These are phyloP conservation scores for Pseudonitzschia delicatissima DNA, from an alignment of 108 stramenopile genomes.

Conservation along the genomic window DNA sequence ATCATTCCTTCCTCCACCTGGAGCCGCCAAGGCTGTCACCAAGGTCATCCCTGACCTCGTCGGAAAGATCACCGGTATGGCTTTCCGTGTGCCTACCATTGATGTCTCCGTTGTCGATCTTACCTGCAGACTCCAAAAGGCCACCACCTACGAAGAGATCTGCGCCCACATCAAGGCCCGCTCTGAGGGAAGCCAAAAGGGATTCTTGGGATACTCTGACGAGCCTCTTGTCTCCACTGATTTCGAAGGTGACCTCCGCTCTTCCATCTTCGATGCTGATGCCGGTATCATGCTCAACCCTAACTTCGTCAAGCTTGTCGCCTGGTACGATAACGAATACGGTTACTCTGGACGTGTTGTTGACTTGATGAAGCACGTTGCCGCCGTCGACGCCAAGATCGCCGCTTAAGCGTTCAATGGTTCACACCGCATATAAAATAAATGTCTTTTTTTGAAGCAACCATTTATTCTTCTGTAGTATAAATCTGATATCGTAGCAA, in stretches of 20 bases:
- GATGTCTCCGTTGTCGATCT: slow-evolving; percentile 99
- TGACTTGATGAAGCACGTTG: slow-evolving; percentile 96
- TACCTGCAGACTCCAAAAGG: slow-evolving; percentile 84
- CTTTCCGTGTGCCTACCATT: slow-evolving; percentile 99
- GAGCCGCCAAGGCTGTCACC: slow-evolving; percentile 99
- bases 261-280: slow-evolving; percentile 97
- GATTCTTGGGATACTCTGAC: slow-evolving; percentile 98
- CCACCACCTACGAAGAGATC: slow-evolving; percentile 97
- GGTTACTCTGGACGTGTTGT: slow-evolving; percentile 94
- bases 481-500: too few relatives aligned
- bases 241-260: slow-evolving; percentile 93
- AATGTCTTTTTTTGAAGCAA: too few relatives aligned
- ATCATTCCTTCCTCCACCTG: slow-evolving; percentile 99
- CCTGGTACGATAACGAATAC: slow-evolving; percentile 97
- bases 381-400: slow-evolving; percentile 86
- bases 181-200: slow-evolving; percentile 95
- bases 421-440: too few relatives aligned
- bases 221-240: slow-evolving; percentile 97
- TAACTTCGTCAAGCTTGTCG: slow-evolving; percentile 95
- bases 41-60: slow-evolving; percentile 98
- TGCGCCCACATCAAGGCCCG: slow-evolving; percentile 90
- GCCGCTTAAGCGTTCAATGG: slow-evolving; percentile 66
- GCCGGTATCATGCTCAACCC: slow-evolving; percentile 98
- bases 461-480: too few relatives aligned
- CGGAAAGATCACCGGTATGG: slow-evolving; percentile 99